phyloP scores from a whole-genome alignment of 2,329 filamentous ascomycete species.

The Xylariaceae sp. region DNA sequence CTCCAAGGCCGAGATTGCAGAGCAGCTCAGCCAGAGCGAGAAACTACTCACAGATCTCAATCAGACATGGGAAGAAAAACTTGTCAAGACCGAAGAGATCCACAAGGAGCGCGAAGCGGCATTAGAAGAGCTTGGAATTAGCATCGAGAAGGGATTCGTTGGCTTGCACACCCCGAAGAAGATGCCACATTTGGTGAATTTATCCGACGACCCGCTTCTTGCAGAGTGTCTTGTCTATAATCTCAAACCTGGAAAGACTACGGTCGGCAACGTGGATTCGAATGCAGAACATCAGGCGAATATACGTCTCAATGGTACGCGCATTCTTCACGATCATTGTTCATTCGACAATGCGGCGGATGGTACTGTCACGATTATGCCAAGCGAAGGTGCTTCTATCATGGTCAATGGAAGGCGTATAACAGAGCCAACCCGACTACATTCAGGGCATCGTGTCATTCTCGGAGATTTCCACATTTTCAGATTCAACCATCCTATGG shows the following conservation, averaged over 20 bases:
- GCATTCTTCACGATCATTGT: conserved; percentile 90
- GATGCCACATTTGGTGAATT: conserved; percentile 97
- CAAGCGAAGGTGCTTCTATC: conserved; percentile 86
- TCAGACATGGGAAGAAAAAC: conserved; percentile 97
- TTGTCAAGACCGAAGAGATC: conserved; percentile 91
- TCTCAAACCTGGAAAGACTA: conserved; percentile 90
- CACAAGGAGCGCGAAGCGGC: conserved; percentile 96
- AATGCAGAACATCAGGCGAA: conserved; percentile 73
- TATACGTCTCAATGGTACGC: conserved; percentile 88
- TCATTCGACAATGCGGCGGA: conserved; percentile 85
- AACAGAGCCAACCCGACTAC: conserved; percentile 77
- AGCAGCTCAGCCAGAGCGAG: conserved; percentile 93
- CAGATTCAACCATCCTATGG: conserved; percentile 95
- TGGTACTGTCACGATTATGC: conserved; percentile 87
- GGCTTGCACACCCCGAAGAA: conserved; percentile 96
- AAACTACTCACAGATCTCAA: conserved; percentile 95
- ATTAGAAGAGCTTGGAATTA: conserved; percentile 94
- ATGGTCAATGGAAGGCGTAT: conserved; percentile 97
- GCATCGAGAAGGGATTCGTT: conserved; percentile 97
- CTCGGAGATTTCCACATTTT: conserved; percentile 98
- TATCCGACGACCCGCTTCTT: conserved; percentile 90
- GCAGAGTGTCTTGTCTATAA: conserved; percentile 98
- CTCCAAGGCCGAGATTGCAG: conserved; percentile 95
- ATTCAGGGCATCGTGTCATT: conserved; percentile 92
- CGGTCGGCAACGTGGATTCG: conserved; percentile 89